Evolutionary conservation across 768 basidiomycete genomes (phyloP), one percentile per base, ranked within the genome.

Genomic region (Trametes gibbosa): DNA sequence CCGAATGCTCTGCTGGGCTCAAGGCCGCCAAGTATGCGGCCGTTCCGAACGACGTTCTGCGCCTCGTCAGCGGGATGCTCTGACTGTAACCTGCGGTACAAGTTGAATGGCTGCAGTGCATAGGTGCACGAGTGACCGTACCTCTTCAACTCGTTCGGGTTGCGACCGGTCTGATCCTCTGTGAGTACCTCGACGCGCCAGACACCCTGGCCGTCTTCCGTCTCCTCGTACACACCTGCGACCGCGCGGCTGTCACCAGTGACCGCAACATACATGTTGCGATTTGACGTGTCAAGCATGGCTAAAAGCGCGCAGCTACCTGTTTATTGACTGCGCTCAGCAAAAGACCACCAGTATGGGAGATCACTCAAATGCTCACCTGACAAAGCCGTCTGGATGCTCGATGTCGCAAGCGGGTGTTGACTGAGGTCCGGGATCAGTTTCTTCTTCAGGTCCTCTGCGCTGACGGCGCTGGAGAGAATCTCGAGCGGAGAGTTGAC

Each of bases 221-320:
- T 79, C 50, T 84, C 81, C 62, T 92, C 86, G 89, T 91, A 95
- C 37, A 92, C 82, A 19, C 97, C 97, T 21, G 96, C 95, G 6
- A 99, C 94, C 13, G 97, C 97, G 48, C 97, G 84, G 69, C 92
- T 90, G 70, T 99, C 97, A 0, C 97, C 97, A 5, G 94, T 87
- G 65, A 87, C 86, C 9, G 96, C 96, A 34, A 98, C 85, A 66
- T 97, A 96, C 25, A 98, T 72, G 69, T 94, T 86, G 45, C 80
- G 82, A 59, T 89, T 81, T 6, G 87, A 84, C 0, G 91, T 90
- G 69, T 98, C 96, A 58, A 99, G 82, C 46, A 95, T 71, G 0
- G 95, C 87, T 72, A 95, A 79, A 55, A 99, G 75, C 1, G 96
- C 94, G 72, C 96, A 98, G 58, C 93, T 94, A 3, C 96, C 96